Conservation (phyloP, 2,329 filamentous ascomycete genomes). For the Lanzia echinophila region DNA sequence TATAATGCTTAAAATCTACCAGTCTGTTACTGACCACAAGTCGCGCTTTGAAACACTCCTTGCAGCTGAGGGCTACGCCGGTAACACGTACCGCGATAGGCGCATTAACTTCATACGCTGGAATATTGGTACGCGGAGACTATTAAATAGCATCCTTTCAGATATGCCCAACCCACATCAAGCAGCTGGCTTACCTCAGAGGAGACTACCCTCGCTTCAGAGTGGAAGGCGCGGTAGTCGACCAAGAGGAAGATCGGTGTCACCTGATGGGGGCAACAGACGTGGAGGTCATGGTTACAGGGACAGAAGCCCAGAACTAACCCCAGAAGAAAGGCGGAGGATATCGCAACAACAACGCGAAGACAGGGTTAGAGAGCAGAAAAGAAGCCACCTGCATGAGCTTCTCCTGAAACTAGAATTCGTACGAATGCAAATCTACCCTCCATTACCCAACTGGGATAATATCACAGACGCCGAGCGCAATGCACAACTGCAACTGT, state of each 20-base stretch:
- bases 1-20: neutral
- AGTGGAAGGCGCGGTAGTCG: too few relatives aligned
- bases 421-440: neutral
- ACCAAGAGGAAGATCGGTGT: too few relatives aligned
- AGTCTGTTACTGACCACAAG: neutral
- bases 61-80: neutral
- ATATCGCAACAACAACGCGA: too few relatives aligned
- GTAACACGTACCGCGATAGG: neutral
- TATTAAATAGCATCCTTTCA: neutral
- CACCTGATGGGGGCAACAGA: too few relatives aligned
- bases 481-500: neutral
- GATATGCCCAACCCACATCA: neutral
- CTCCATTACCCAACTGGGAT: neutral
- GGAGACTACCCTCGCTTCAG: too few relatives aligned
- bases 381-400: neutral
- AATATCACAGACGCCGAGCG: neutral
- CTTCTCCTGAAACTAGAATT: neutral
- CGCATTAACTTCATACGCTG: constrained; percentile 1
- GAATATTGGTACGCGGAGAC: neutral
- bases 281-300: too few relatives aligned
- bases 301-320: too few relatives aligned
- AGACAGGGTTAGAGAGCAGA: too few relatives aligned
- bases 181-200: neutral
- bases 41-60: neutral
- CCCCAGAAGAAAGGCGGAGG: too few relatives aligned